Base-by-base conservation (phyloP, 1,284 basidiomycete genomes). In the Apiotrichum brassicae region DNA sequence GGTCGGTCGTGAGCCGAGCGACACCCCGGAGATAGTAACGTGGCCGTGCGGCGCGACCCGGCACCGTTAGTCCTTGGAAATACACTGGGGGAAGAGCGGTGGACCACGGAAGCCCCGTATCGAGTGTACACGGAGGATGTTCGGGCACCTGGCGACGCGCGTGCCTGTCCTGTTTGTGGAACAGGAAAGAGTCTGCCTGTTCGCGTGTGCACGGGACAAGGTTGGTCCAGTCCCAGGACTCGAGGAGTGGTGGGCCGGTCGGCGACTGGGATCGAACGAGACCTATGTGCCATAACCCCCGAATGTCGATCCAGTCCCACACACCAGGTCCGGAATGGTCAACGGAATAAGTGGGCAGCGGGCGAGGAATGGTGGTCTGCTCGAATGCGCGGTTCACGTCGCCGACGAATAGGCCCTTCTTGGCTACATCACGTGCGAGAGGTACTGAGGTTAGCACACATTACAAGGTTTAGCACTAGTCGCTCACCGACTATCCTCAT, bases 1-100 rank as follows among this genome's bases (percentile, higher is more conserved):
- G 24, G 47, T 72, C 68, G 25, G 64, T 54, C 22, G 70, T 72
- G 8, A 72, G 55, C 8, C 59, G 54, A n/a, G 64, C 69, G 2
- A 49, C 43, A 7, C 54, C 54, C 4, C 46, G 43, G 36, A 50
- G 22, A n/a, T 44, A 34, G 33, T 44, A 44, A 11, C 24, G 32
- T 14, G 28, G 19, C 11, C 32, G 40, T 1, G 20, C 11, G 20
- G 8, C 9, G 13, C 8, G 6, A 23, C 23, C 14, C 4, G 40
- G 9, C n/a, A 19, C 3, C 16, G 38, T 35, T 20, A n/a, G 9
- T 3, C 69, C 69, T 23, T 59, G 54, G 45, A 70, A 72, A 49
- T 60, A 58, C 13, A 70, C 51, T 3, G 66, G 57, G 0, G 68
- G 68, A 1, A 69, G 51, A 3, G 63, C 49, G 28, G 53, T 25